These are phyloP conservation scores for Trichomonas tenax DNA, from an alignment of 208 protist species.

Conservation along the genomic window DNA sequence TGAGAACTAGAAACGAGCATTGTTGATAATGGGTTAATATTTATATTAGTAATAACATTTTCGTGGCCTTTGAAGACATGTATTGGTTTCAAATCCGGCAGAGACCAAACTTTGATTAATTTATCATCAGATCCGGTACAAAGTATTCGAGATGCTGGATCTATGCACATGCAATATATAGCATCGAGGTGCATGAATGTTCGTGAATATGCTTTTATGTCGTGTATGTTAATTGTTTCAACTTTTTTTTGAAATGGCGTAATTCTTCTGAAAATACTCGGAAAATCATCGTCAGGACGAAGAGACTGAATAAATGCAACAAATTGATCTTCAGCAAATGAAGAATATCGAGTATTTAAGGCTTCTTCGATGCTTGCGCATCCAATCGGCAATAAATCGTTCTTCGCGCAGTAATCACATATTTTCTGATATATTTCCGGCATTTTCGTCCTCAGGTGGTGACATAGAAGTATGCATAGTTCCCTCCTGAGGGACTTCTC, in stretches of 20 bases:
- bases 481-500: not conserved
- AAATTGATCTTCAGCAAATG: not conserved
- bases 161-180: not conserved
- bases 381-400: not conserved
- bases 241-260: not conserved
- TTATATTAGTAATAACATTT: not conserved
- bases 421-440: conserved; percentile 2
- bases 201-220: not conserved
- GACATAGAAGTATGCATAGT: not conserved
- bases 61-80: not conserved
- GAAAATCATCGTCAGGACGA: not conserved
- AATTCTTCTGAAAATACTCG: not conserved
- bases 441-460: not conserved
- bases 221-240: not conserved
- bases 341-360: not conserved
- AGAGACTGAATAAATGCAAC: not conserved
- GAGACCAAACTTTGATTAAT: not conserved
- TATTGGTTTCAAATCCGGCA: not conserved
- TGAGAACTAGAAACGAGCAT: not conserved
- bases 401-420: not conserved
- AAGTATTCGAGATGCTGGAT: not conserved
- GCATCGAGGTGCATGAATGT: not conserved
- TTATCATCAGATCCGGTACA: not conserved
- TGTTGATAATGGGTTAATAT: not conserved
- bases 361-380: not conserved